phyloP scores from a whole-genome alignment of 2,329 filamentous ascomycete species.

The Helicocarpus griseus region DNA sequence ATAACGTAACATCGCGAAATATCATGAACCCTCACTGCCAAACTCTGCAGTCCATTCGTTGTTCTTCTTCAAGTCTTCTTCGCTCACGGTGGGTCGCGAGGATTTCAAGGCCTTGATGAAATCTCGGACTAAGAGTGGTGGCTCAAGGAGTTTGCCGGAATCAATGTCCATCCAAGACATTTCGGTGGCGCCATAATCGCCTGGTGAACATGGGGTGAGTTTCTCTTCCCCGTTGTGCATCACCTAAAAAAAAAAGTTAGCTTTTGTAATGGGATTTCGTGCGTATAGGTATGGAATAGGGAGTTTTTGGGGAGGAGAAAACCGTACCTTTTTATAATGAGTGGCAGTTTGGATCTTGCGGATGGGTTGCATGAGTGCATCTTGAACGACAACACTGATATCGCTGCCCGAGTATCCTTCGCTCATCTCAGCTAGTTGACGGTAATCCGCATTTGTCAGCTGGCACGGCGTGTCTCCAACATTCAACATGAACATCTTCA shows the following conservation, averaged over 20 bases:
- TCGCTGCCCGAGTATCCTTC: conserved; percentile 95
- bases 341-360: conserved; percentile 95
- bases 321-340: conserved; percentile 80
- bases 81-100: conserved; percentile 80
- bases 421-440: conserved; percentile 66
- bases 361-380: conserved; percentile 94
- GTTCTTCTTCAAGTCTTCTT: conserved; percentile 73
- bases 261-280: background rate
- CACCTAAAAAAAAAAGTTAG: conserved; percentile 45
- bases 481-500: conserved; percentile 90
- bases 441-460: conserved; percentile 67
- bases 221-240: conserved; percentile 53
- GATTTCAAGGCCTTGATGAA: conserved; percentile 87
- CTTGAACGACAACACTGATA: conserved; percentile 91
- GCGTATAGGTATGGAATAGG: background rate
- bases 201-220: conserved; percentile 82
- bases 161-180: conserved; percentile 90
- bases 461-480: conserved; percentile 90
- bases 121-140: conserved; percentile 77
- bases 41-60: conserved; percentile 94
- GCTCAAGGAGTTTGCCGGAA: conserved; percentile 74
- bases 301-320: background rate
- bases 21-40: conserved; percentile 70
- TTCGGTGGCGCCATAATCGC: conserved; percentile 73
- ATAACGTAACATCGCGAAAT: conserved; percentile 16